Evolutionary conservation across 1,284 basidiomycete species (phyloP).

Genomic region (Fomitopsis pinicola): DNA sequence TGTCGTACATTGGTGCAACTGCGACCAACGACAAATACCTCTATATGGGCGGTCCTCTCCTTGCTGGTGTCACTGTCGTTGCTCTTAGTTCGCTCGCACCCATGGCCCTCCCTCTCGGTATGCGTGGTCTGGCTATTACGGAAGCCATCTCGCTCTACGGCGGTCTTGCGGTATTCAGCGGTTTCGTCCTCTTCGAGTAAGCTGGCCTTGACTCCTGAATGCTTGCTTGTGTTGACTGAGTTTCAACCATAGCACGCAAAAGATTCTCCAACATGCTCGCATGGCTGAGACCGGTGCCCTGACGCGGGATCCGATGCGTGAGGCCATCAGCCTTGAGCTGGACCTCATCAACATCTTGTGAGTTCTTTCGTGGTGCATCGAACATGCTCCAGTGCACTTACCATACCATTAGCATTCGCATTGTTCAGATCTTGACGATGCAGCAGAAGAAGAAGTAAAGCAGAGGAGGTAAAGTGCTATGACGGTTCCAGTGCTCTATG

Average conservation of each 20-base stretch:
- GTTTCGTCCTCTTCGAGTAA: constrained; percentile 85
- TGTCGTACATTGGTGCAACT: constrained; percentile 88
- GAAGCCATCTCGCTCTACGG: constrained; percentile 84
- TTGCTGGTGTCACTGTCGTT: constrained; percentile 85
- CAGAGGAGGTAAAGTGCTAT: background rate
- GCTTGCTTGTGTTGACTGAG: background rate
- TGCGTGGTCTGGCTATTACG: constrained; percentile 71
- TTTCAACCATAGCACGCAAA: constrained; percentile 55
- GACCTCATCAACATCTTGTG: constrained; percentile 89
- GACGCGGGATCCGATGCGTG: constrained; percentile 72
- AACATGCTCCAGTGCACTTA: constrained; percentile 6
- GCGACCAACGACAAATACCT: constrained; percentile 84
- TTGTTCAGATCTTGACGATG: constrained; percentile 80
- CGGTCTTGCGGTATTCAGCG: constrained; percentile 84
- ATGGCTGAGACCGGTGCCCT: constrained; percentile 67
- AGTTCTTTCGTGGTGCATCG: constrained; percentile 20
- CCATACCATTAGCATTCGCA: constrained; percentile 70
- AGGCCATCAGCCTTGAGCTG: constrained; percentile 77
- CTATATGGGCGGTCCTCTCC: constrained; percentile 78
- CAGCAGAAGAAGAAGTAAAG: constrained; percentile 46
- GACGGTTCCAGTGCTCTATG: background rate
- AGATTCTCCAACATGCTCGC: constrained; percentile 77
- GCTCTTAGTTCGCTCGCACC: constrained; percentile 84
- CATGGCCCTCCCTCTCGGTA: constrained; percentile 78
- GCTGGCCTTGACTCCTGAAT: constrained; percentile 15